Base-by-base conservation (phyloP, 352 stramenopile genomes). In the Phytophthora sansomeana region DNA sequence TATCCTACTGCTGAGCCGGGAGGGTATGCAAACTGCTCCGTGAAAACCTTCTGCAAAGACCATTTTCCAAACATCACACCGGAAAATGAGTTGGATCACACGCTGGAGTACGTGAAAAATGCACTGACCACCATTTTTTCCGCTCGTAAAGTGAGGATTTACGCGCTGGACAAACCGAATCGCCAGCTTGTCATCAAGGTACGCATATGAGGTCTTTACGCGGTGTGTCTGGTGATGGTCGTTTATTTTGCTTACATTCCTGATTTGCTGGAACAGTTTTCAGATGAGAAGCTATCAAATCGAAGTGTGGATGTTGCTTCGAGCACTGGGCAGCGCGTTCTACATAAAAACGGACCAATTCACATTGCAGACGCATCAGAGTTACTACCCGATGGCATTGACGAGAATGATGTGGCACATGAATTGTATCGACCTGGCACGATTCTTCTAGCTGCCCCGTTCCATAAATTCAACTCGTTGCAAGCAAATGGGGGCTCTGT, bases 21-120 rank as follows among this genome's bases (percentile, higher is more conserved):
- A 28, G 80, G 80, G 4, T 73, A 89, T 28, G 81, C 86, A 0
- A 87, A 80, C 21, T 81, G 69, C 65, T 88, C 86, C 0, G 67
- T 85, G 5, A 92, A 90, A 66, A 71, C 81, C 2, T 94, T 91
- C 57, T 90, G 79, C 72, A 90, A 91, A 30, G 83, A 94, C 29
- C 75, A 88, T 36, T 80, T 92, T n/a, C 67, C 85, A 11, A 86
- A 86, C 41, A 87, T 94, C 24, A 85, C 80, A 13, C 86, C 86
- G 0, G 86, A 94, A 44, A 89, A 91, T 38, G 86, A 94, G 56
- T 63, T 92, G 1, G 83, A 94, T 57, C 83, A 92, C 48, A 91
- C 84, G 4, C 72, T 92, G 3, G 85, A 94, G 61, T 84, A 86
- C 46, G 57, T 90, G 57, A 83, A 90, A 63, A 80, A 69, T 14